Conservation (phyloP, 2,329 filamentous ascomycete species). For the Gyromitra esculenta region DNA sequence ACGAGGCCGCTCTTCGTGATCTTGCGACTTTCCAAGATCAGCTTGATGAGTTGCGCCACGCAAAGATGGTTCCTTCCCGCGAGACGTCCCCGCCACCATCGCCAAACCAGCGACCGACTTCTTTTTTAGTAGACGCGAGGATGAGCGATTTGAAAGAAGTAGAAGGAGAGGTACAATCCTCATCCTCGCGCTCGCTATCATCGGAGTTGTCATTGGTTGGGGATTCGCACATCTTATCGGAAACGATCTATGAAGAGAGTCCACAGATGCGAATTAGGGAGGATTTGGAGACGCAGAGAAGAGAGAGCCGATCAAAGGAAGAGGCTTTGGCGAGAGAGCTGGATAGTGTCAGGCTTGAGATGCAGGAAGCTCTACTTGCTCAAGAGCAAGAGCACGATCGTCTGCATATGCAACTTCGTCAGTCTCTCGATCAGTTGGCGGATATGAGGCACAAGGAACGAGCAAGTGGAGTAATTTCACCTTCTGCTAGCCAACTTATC, state of each 20-base stretch:
- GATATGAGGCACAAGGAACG: constrained; percentile 88
- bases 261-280: constrained; percentile 50
- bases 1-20: constrained; percentile 84
- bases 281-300: constrained; percentile 51
- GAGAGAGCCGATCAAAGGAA: constrained; percentile 59
- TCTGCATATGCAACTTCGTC: constrained; percentile 81
- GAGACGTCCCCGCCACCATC: constrained; percentile 57
- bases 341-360: constrained; percentile 77
- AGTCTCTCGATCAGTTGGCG: constrained; percentile 85
- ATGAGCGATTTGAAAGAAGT: constrained; percentile 75
- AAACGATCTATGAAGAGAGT: constrained; percentile 70
- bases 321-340: constrained; percentile 72
- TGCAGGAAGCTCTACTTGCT: constrained; percentile 77
- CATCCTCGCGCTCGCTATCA: constrained; percentile 89
- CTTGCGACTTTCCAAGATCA: constrained; percentile 86
- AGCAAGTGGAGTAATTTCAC: constrained; percentile 69
- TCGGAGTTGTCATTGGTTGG: constrained; percentile 91
- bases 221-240: constrained; percentile 74
- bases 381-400: constrained; percentile 82
- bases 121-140: constrained; percentile 84
- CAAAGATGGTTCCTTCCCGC: constrained; percentile 59
- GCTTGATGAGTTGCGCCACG: constrained; percentile 79
- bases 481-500: constrained; percentile 78
- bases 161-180: constrained; percentile 68
- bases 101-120: constrained; percentile 70